These are phyloP conservation scores for Staphylotrichum tortipilum DNA, from an alignment of 495 filamentous ascomycete genomes.

Conservation along the genomic window DNA sequence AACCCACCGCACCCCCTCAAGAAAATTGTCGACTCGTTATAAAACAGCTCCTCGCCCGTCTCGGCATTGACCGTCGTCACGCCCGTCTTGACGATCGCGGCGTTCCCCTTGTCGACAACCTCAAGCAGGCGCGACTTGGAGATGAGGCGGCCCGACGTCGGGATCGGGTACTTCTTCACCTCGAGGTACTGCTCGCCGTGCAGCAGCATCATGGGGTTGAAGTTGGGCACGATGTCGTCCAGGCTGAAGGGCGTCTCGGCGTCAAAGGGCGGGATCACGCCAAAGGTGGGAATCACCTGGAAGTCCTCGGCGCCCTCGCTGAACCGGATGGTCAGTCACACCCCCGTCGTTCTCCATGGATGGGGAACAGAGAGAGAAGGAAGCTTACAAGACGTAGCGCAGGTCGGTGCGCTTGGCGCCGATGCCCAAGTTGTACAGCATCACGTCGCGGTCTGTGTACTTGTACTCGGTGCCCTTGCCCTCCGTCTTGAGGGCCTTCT, in stretches of 20 bases:
- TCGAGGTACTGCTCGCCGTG: slow-evolving; percentile 99
- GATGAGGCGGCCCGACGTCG: slow-evolving; percentile 71
- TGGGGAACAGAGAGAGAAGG: background rate
- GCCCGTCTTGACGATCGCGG: slow-evolving; percentile 73
- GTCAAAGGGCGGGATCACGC: slow-evolving; percentile 89
- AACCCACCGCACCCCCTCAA: slow-evolving; percentile 90
- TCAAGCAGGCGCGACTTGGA: slow-evolving; percentile 84
- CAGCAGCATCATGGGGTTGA: slow-evolving; percentile 96
- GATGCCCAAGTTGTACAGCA: slow-evolving; percentile 91
- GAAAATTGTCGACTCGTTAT: slow-evolving; percentile 90
- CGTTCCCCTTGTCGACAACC: slow-evolving; percentile 90
- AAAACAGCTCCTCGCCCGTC: slow-evolving; percentile 85
- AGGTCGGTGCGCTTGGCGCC: slow-evolving; percentile 91
- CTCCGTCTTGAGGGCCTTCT: slow-evolving; percentile 63
- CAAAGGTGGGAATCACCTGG: slow-evolving; percentile 88
- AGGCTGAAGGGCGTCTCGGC: slow-evolving; percentile 71
- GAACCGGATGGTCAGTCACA: background rate
- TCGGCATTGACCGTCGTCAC: slow-evolving; percentile 71
- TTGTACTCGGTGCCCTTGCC: slow-evolving; percentile 68
- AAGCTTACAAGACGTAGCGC: slow-evolving; percentile 58
- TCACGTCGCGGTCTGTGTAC: slow-evolving; percentile 78
- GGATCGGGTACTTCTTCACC: slow-evolving; percentile 87
- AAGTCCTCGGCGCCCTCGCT: slow-evolving; percentile 80
- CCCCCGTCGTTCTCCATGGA: background rate
- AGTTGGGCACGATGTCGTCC: slow-evolving; percentile 82